Percentiles rank a stretch among this genome's conserved stretches.
Evolutionary conservation across 805 yeast genomes (phyloP).

Genomic region (Saturnispora galanensis): DNA sequence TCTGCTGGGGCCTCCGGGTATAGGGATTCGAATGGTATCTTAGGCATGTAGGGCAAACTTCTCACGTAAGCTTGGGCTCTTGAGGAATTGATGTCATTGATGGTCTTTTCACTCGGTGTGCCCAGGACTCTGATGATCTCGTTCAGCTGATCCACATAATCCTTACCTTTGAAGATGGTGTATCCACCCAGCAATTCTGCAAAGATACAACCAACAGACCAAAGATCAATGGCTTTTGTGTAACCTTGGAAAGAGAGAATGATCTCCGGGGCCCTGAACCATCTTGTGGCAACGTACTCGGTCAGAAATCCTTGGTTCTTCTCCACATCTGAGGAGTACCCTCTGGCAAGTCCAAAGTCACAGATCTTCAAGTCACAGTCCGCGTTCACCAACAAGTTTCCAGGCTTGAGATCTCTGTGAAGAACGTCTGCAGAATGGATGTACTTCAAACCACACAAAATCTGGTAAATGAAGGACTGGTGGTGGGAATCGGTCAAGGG

Average conservation of each 20-base stretch:
- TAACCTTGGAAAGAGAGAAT: conserved; percentile 91
- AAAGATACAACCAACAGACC: conserved; percentile 96
- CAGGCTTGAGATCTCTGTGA: conserved; percentile 93
- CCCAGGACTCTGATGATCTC: conserved; percentile 82
- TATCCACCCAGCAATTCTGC: conserved; percentile 89
- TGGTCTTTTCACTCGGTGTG: conserved; percentile 73
- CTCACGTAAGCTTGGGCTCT: conserved; percentile 90
- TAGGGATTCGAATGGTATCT: conserved; percentile 56
- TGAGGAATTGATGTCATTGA: conserved; percentile 65
- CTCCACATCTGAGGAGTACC: conserved; percentile 72
- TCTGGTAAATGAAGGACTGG: conserved; percentile 87
- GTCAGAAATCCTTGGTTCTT: conserved; percentile 91
- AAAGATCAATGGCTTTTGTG: conserved; percentile 91
- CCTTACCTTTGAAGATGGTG: conserved; percentile 91
- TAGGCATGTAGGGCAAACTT: conserved; percentile 73
- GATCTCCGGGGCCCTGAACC: conserved; percentile 98
- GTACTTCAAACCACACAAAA: conserved; percentile 84
- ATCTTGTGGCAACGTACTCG: conserved; percentile 95
- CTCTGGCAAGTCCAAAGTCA: conserved; percentile 94
- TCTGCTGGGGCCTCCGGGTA: conserved; percentile 83
- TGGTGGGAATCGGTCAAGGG: conserved; percentile 91
- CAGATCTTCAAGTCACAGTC: conserved; percentile 95
- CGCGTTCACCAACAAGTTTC: conserved; percentile 84
- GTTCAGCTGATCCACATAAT: conserved; percentile 89
- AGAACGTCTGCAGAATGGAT: conserved; percentile 93